Conservation (phyloP, 257 asterid genomes). For the Schizonepeta tenuifolia region DNA sequence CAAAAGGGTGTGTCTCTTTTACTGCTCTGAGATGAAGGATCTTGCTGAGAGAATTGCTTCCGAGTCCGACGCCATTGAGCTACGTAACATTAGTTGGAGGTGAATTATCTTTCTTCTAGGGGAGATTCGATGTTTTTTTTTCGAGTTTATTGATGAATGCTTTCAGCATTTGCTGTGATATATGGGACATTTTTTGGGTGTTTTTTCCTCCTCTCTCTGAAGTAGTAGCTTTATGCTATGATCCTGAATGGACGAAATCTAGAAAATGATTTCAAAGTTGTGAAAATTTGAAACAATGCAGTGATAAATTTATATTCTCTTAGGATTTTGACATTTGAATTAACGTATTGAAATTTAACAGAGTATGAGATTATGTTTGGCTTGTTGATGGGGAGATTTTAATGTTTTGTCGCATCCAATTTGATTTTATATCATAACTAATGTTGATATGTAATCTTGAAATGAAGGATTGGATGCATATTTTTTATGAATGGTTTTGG, state of each 20-base stretch:
- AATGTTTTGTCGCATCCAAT: not conserved
- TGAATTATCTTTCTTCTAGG: slow-evolving; percentile 16
- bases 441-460: not conserved
- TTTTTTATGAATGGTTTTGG: not conserved
- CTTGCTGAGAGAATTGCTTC: slow-evolving; percentile 83
- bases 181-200: not conserved
- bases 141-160: not conserved
- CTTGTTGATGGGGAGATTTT: not conserved
- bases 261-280: not conserved
- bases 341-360: too few species aligned
- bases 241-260: slow-evolving; percentile 14
- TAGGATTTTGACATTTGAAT: not conserved
- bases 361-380: not conserved
- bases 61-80: slow-evolving; percentile 89
- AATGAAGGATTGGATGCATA: not conserved
- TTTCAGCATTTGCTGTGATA: not conserved
- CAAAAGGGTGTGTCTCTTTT: slow-evolving; percentile 75
- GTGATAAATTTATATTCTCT: not conserved
- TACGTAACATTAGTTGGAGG: slow-evolving; percentile 91
- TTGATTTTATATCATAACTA: not conserved
- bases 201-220: not conserved
- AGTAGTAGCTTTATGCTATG: not conserved
- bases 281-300: not conserved
- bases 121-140: not conserved
- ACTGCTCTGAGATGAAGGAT: slow-evolving; percentile 86